Evolutionary conservation across 805 yeast genomes (phyloP), one percentile per base, ranked within the genome.

Genomic region (Lipomyces yamadae): DNA sequence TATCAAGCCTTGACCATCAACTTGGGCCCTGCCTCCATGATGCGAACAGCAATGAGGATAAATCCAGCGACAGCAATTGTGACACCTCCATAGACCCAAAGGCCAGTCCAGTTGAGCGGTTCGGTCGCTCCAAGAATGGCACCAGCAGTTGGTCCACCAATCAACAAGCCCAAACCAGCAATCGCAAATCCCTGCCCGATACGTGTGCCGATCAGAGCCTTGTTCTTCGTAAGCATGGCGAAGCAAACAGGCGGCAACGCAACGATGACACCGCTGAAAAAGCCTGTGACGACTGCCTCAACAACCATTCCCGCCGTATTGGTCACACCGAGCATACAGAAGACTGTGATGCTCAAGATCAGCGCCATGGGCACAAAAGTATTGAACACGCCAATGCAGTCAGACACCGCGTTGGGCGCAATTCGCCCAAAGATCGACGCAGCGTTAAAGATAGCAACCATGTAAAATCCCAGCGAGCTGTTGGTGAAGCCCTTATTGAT

Each of bases 101-200:
- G 70, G 8, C 71, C 70, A n/a, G 61, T 58, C 11, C 65, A 50
- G 48, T 64, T 70, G 11, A 63, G 60, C 8, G 70, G 67, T 7
- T 60, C 33, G 11, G 70, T 56, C 29, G 64, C 58, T n/a, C 76
- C 2, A 24, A 72, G 60, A 15, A 72, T 39, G 1, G 75, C 74
- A 2, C 79, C 79, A 2, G 77, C 78, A 18, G 74, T 56, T 1
- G 79, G 78, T 0, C 76, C 73, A 0, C 78, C 79, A 1, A 74
- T 58, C 15, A 77, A 71, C 35, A 71, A 57, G 1, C 83, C 86
- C 71, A 84, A 81, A 0, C 92, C 82, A 54, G 88, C 86, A 5
- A 82, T 72, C 6, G 83, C 78, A 55, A 90, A 80, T 0, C 91
- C 83, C 59, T 86, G 64, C 2, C 90, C 90, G 91, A 91, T 89